These are phyloP conservation scores for Botryococcus braunii DNA, from an alignment of 163 green algal species.

Conservation along the genomic window DNA sequence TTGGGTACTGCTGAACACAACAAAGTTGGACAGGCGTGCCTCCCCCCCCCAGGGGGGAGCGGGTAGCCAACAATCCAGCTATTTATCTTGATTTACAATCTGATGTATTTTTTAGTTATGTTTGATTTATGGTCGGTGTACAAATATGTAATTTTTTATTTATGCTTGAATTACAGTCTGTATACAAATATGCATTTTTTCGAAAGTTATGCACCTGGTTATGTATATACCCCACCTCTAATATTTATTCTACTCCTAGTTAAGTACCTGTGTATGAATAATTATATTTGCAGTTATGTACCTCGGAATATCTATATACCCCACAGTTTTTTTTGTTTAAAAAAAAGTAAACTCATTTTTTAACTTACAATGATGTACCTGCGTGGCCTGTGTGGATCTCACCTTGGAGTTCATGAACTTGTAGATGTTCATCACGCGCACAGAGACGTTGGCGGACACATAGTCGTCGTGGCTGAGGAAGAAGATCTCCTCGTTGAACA, in stretches of 20 bases:
- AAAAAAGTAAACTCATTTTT: background rate
- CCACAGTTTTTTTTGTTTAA: background rate
- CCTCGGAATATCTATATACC: background rate
- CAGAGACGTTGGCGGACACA: conserved; percentile 41
- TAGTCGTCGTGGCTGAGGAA: conserved; percentile 68
- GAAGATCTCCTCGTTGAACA: conserved; percentile 87
- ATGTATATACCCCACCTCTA: background rate
- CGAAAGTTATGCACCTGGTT: background rate
- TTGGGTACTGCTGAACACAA: too few relatives aligned
- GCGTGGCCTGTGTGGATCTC: background rate
- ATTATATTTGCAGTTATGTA: background rate
- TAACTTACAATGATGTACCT: background rate
- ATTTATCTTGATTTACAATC: too few relatives aligned
- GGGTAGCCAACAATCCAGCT: too few relatives aligned
- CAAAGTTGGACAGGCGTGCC: too few relatives aligned
- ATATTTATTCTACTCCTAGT: background rate
- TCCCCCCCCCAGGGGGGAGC: too few relatives aligned
- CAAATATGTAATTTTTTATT: too few relatives aligned
- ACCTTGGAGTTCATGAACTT: conserved; percentile 40
- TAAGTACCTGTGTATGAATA: background rate
- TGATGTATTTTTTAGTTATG: too few relatives aligned
- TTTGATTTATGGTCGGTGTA: too few relatives aligned
- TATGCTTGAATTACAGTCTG: too few relatives aligned
- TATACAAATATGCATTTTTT: too few relatives aligned
- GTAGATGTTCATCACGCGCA: conserved; percentile 38